These are phyloP conservation scores for Zopfochytrium polystomum DNA, from an alignment of 371 early-diverging fungal species.

Conservation along the genomic window DNA sequence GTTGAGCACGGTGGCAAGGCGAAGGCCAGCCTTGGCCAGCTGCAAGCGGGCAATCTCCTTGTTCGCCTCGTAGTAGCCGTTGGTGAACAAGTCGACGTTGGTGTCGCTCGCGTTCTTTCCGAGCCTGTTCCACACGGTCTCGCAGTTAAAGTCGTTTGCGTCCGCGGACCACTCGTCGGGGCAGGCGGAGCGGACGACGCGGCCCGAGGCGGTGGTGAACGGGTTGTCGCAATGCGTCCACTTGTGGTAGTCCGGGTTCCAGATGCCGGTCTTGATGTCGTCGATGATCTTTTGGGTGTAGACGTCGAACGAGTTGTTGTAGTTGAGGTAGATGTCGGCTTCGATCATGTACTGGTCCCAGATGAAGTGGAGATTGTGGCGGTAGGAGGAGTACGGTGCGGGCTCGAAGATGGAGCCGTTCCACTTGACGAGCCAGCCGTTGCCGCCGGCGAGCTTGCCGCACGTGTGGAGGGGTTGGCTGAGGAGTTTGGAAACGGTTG, in stretches of 20 bases:
- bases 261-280: conserved; percentile 16
- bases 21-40: conserved; percentile 32
- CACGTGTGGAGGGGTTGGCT: conserved; percentile 56
- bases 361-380: conserved; percentile 43
- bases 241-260: neutral
- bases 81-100: conserved; percentile 26
- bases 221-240: conserved; percentile 18
- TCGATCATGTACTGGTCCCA: conserved; percentile 46
- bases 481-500: too few species aligned
- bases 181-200: conserved; percentile 11
- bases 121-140: conserved; percentile 37
- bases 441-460: conserved; percentile 33
- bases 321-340: conserved; percentile 30
- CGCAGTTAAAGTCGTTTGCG: conserved; percentile 42
- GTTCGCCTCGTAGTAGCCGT: conserved; percentile 25
- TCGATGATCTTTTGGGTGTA: conserved; percentile 13
- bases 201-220: conserved; percentile 8
- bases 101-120: conserved; percentile 22
- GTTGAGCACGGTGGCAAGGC: conserved; percentile 26
- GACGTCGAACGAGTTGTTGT: conserved; percentile 10
- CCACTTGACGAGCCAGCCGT: conserved; percentile 22
- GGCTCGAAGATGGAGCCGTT: conserved; percentile 9
- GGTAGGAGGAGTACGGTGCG: conserved; percentile 4
- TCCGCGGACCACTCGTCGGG: conserved; percentile 47
- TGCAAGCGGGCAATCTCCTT: conserved; percentile 19